Conservation (phyloP, 2,329 filamentous ascomycete species). For the Aspergillus pseudoterreus region DNA sequence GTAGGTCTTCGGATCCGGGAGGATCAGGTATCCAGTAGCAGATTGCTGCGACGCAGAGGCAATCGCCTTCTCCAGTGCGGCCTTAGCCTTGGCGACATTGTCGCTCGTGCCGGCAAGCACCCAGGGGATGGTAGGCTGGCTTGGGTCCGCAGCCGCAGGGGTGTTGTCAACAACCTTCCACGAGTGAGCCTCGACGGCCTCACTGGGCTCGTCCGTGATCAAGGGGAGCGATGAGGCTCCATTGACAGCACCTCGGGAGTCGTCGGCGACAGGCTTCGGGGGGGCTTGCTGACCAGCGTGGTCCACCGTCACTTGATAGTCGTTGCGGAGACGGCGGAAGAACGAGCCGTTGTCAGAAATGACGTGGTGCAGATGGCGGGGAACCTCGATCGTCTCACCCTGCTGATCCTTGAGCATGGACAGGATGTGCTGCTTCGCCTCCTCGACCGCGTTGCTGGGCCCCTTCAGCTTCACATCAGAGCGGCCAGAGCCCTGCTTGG, state of each 20-base stretch:
- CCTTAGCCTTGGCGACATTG: constrained; percentile 76
- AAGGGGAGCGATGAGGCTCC: constrained; percentile 67
- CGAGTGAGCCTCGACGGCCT: constrained; percentile 65
- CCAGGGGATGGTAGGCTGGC: constrained; percentile 64
- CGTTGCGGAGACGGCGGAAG: constrained; percentile 84
- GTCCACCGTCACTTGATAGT: constrained; percentile 85
- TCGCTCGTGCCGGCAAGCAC: constrained; percentile 76
- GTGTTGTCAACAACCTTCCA: constrained; percentile 72
- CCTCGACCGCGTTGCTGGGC: constrained; percentile 70
- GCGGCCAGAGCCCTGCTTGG: constrained; percentile 78
- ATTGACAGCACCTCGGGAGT: constrained; percentile 52
- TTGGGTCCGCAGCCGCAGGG: constrained; percentile 21
- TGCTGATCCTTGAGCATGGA: constrained; percentile 78
- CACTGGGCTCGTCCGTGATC: constrained; percentile 79
- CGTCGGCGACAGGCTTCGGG: constrained; percentile 56
- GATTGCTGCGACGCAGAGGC: constrained; percentile 50
- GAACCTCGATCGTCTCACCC: constrained; percentile 81
- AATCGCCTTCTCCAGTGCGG: constrained; percentile 68
- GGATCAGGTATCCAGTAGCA: constrained; percentile 78
- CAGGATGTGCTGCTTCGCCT: constrained; percentile 79
- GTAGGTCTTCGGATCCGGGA: constrained; percentile 86
- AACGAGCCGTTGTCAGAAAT: constrained; percentile 82
- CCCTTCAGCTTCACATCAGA: constrained; percentile 85
- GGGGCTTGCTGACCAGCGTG: constrained; percentile 79
- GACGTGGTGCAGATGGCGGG: constrained; percentile 75